Evolutionary conservation across 805 yeast species (phyloP).

Genomic region (Yarrowia bubula): DNA sequence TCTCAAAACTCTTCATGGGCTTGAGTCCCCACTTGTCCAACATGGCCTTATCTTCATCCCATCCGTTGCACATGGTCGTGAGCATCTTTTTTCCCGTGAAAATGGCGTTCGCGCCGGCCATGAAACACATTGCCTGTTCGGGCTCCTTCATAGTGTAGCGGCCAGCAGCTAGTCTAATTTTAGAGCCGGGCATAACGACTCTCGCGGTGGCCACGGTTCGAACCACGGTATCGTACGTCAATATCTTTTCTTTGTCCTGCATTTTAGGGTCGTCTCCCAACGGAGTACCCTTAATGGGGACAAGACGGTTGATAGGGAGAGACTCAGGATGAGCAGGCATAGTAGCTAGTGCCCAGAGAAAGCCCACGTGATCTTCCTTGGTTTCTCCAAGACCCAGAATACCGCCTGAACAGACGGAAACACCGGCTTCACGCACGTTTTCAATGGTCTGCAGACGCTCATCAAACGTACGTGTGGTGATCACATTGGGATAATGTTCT

Average conservation of each 20-base stretch:
- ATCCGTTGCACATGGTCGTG: constrained; percentile 78
- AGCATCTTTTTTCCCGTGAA: constrained; percentile 80
- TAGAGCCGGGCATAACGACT: constrained; percentile 66
- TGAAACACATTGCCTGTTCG: constrained; percentile 71
- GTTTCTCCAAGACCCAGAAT: constrained; percentile 78
- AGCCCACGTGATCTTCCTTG: constrained; percentile 65
- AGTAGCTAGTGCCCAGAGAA: constrained; percentile 63
- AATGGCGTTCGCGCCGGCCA: constrained; percentile 77
- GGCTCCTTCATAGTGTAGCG: constrained; percentile 75
- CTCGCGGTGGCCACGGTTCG: constrained; percentile 76
- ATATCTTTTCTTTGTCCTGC: constrained; percentile 30
- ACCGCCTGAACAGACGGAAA: constrained; percentile 76
- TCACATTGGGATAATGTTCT: constrained; percentile 71
- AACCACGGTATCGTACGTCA: constrained; percentile 60
- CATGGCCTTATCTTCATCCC: constrained; percentile 78
- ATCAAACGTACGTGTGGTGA: constrained; percentile 67
- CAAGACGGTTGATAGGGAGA: constrained; percentile 73
- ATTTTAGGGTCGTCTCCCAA: constrained; percentile 51
- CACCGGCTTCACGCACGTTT: constrained; percentile 61
- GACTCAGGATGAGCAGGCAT: constrained; percentile 77
- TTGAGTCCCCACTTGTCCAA: constrained; percentile 61
- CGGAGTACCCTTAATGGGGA: constrained; percentile 79
- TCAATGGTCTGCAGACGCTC: constrained; percentile 66
- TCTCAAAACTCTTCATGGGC: constrained; percentile 33
- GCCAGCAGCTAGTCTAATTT: constrained; percentile 76